phyloP scores from a whole-genome alignment of 768 basidiomycete genomes.

The Pisolithus marmoratus region DNA sequence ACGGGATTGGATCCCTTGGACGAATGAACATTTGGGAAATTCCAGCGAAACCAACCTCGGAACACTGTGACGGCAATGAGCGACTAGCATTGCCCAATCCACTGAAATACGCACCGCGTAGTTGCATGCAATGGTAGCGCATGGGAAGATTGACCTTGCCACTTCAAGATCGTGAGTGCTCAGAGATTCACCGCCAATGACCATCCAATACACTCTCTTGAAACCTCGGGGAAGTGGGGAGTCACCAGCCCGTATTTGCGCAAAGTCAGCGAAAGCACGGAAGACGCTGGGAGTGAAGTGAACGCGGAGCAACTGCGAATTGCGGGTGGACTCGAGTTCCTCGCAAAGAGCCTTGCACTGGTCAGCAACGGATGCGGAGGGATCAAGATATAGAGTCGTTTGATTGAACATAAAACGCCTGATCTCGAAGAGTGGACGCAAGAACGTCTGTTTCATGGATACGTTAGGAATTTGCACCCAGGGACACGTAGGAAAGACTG shows the following conservation, averaged over 20 bases:
- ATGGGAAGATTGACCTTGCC: conserved; percentile 19
- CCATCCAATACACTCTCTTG: conserved; percentile 27
- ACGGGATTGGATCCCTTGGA: conserved; percentile 20
- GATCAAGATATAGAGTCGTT: conserved; percentile 25
- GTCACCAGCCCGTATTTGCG: conserved; percentile 14
- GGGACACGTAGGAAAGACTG: neutral
- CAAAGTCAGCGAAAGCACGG: conserved; percentile 25
- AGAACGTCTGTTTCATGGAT: conserved; percentile 15
- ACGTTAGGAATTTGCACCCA: neutral
- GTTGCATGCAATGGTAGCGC: conserved; percentile 25
- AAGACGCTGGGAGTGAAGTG: conserved; percentile 27
- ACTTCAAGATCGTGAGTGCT: conserved; percentile 21
- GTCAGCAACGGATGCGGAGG: conserved; percentile 21
- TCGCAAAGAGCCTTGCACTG: conserved; percentile 20
- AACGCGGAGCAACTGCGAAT: conserved; percentile 19
- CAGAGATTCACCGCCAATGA: conserved; percentile 27
- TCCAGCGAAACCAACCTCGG: conserved; percentile 26
- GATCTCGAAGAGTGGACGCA: conserved; percentile 27
- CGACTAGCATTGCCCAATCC: neutral
- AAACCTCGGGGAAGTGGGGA: conserved; percentile 16
- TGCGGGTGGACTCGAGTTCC: conserved; percentile 19
- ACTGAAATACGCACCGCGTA: conserved; percentile 17
- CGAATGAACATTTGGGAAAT: conserved; percentile 26
- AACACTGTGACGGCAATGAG: conserved; percentile 15
- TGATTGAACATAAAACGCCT: conserved; percentile 30